These are phyloP conservation scores for Penicillium sp. DNA, from an alignment of 2,329 filamentous ascomycete genomes.

Conservation along the genomic window DNA sequence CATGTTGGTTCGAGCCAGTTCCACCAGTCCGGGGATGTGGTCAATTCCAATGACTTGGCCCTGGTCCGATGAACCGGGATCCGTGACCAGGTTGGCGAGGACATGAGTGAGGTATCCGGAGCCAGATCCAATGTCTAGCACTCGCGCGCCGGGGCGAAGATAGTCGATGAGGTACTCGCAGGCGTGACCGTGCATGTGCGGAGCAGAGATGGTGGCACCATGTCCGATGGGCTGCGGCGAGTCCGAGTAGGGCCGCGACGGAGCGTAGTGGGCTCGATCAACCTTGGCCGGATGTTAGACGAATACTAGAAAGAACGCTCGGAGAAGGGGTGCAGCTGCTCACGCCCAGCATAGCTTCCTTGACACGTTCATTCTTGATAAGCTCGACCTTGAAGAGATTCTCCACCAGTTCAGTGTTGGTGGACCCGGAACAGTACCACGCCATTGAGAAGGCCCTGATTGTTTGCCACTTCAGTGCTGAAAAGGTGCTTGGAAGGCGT, in stretches of 20 bases:
- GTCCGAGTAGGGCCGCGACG: conserved; percentile 68
- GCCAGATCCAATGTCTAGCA: conserved; percentile 73
- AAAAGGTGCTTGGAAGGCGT: neutral
- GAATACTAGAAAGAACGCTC: neutral
- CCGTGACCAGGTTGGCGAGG: conserved; percentile 69
- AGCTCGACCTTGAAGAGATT: conserved; percentile 72
- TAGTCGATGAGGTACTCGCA: conserved; percentile 61
- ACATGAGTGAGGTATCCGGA: conserved; percentile 86
- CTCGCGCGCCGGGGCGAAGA: conserved; percentile 54
- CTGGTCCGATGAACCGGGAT: conserved; percentile 25
- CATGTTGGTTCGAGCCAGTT: conserved; percentile 66
- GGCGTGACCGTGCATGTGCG: conserved; percentile 70
- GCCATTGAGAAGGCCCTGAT: conserved; percentile 62
- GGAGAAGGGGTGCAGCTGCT: conserved; percentile 8
- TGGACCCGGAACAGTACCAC: conserved; percentile 76
- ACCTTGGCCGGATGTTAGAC: conserved; percentile 54
- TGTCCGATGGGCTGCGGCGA: conserved; percentile 67
- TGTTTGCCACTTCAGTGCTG: conserved; percentile 2
- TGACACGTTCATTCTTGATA: conserved; percentile 69
- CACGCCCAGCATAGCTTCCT: conserved; percentile 76
- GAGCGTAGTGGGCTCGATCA: conserved; percentile 82
- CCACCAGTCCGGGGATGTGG: conserved; percentile 65
- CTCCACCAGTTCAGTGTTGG: conserved; percentile 72
- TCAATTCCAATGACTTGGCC: conserved; percentile 69
- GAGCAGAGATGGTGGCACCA: conserved; percentile 67